A percentile compares a stretch with the other conserved stretches of the same genome.
These are phyloP conservation scores for Podospora comata DNA, from an alignment of 495 filamentous ascomycete genomes.

Conservation along the genomic window DNA sequence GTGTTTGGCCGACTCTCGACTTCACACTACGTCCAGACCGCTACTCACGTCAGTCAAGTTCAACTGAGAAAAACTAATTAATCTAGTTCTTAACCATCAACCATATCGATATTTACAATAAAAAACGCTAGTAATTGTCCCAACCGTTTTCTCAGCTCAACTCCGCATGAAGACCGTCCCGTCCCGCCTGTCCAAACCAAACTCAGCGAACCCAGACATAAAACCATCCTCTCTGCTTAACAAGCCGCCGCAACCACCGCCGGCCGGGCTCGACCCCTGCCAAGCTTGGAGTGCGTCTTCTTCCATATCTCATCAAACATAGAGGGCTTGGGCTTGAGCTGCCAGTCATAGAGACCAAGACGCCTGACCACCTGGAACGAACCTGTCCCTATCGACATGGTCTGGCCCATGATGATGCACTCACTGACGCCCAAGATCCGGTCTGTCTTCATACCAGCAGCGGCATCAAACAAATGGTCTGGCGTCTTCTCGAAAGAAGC, in stretches of 20 bases:
- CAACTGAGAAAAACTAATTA: not conserved
- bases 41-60: too few species aligned
- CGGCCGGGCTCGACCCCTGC: not conserved
- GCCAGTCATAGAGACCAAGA: conserved; percentile 62
- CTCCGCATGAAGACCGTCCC: not conserved
- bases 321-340: conserved; percentile 61
- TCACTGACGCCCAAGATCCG: conserved; percentile 88
- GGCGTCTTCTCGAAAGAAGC: conserved; percentile 98
- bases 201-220: not conserved
- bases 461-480: conserved; percentile 95
- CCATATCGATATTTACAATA: not conserved
- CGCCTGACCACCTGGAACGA: conserved; percentile 81
- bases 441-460: conserved; percentile 83
- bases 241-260: not conserved
- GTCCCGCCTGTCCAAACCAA: not conserved
- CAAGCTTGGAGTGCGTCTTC: conserved; percentile 55
- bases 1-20: too few species aligned
- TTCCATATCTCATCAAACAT: conserved; percentile 76
- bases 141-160: not conserved
- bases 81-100: not conserved
- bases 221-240: not conserved
- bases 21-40: too few species aligned
- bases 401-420: conserved; percentile 98
- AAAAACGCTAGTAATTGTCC: not conserved
- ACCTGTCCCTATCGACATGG: conserved; percentile 84